Evolutionary conservation across 2,329 filamentous ascomycete species (phyloP), one percentile per base, ranked within the genome.

Genomic region (Orbilia oligospora): DNA sequence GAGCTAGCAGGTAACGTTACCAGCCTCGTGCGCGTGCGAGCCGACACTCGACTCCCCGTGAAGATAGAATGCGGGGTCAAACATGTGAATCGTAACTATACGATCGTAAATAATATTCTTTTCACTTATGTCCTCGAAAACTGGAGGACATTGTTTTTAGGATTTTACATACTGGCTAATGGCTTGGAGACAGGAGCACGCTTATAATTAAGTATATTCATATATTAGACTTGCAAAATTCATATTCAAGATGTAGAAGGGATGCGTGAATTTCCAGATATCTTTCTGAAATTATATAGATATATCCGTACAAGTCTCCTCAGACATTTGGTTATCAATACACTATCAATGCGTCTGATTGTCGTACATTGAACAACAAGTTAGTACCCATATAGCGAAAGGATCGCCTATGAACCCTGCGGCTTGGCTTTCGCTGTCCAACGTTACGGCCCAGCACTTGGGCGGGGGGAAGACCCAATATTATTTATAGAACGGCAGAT

Each of bases 401-500:
- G 56, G 56, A 61, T 44, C 56, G 33, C 33, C 30, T 41, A 5
- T 1, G 30, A 61, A 44, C 56, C 56, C 18, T 61, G 56, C 56
- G 24, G 33, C 56, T 41, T 61, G 56, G 56, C 56, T 20, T 18
- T 56, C 33, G 36, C 27, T 3, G 56, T 61, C n/a, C 20, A 44
- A 61, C 20, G 56, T 44, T 61, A 61, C n/a, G n/a, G n/a, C n/a
- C 56, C 20, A 4, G 8, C 33, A 30, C n/a, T 18, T 12, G 53
- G 33, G 18, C 14, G 22, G 18, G 38, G 38, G n/a, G 3, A 44
- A 0, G 1, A 24, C 18, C 18, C n/a, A n/a, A 16, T 24, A 2
- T 61, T 61, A 61, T 61, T 61, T 61, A 61, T 61, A 61, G 56
- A 9, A 61, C 56, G 36, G 56, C 36, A 61, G 56, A 61, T 61